Conservation (phyloP, 352 stramenopile genomes). For the Globisporangium cylindrosporum region DNA sequence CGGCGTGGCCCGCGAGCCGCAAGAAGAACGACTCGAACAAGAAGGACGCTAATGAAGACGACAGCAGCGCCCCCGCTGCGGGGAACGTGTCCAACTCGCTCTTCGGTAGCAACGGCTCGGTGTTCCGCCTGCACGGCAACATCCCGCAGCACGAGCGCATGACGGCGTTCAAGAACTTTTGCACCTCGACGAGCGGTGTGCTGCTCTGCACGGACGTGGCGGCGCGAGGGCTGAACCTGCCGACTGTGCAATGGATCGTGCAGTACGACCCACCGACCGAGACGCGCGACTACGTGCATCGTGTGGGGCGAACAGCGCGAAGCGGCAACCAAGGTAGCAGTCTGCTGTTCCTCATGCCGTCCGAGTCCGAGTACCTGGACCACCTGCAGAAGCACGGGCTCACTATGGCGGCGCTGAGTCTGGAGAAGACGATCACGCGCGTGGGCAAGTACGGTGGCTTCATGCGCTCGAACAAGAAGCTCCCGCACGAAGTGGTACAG, state of each 20-base stretch:
- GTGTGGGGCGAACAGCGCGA: slow-evolving; percentile 98
- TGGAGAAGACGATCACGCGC: slow-evolving; percentile 81
- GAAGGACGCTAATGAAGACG: slow-evolving; percentile 77
- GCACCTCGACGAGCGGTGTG: slow-evolving; percentile 86
- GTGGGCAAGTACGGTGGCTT: slow-evolving; percentile 60
- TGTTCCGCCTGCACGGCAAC: slow-evolving; percentile 94
- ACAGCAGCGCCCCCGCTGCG: slow-evolving; percentile 58
- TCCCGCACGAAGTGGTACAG: slow-evolving; percentile 76
- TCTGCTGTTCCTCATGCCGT: slow-evolving; percentile 96
- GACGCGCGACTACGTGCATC: slow-evolving; percentile 99
- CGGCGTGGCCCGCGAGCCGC: slow-evolving; percentile 50
- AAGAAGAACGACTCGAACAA: slow-evolving; percentile 19
- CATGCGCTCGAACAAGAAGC: slow-evolving; percentile 69
- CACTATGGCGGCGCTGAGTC: slow-evolving; percentile 75
- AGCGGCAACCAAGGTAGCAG: slow-evolving; percentile 96
- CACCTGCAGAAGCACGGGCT: slow-evolving; percentile 88
- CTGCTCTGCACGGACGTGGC: slow-evolving; percentile 99
- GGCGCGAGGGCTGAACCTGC: slow-evolving; percentile 97
- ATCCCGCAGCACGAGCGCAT: slow-evolving; percentile 96
- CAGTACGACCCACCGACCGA: slow-evolving; percentile 99
- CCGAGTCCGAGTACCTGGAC: slow-evolving; percentile 93
- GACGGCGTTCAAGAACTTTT: slow-evolving; percentile 94
- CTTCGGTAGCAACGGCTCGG: slow-evolving; percentile 51
- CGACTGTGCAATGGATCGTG: slow-evolving; percentile 95
- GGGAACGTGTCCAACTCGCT: slow-evolving; percentile 36